Percentiles rank a stretch among this genome's conserved stretches.
These are phyloP conservation scores for Knoxia roxburghii DNA, from an alignment of 257 asterid genomes.

Conservation along the genomic window DNA sequence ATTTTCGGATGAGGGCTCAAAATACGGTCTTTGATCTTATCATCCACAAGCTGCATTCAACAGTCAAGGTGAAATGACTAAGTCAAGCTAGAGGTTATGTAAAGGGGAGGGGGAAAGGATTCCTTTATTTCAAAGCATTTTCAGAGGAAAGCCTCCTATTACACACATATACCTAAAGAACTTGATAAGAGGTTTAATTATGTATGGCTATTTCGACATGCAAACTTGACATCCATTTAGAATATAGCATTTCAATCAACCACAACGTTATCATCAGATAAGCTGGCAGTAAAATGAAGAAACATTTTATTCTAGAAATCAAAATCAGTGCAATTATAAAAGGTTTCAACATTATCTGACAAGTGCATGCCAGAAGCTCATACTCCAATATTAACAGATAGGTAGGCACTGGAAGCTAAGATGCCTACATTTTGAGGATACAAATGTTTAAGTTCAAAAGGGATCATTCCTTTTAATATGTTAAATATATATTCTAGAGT, in stretches of 20 bases:
- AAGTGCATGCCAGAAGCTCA: neutral
- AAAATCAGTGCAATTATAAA: neutral
- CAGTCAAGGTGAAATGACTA: neutral
- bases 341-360: neutral
- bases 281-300: neutral
- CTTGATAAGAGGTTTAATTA: neutral
- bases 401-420: neutral
- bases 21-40: constrained; percentile 48
- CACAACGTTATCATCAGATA: neutral
- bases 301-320: neutral
- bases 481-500: neutral
- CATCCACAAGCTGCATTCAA: constrained; percentile 39
- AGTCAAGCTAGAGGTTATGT: neutral
- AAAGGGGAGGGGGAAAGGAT: neutral
- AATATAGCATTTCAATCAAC: neutral
- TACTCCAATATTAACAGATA: neutral
- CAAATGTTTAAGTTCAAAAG: no score
- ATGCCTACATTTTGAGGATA: neutral
- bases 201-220: neutral
- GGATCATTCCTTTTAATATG: neutral
- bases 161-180: no score
- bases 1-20: constrained; percentile 50
- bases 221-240: neutral
- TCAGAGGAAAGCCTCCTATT: no score
- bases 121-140: no score